A percentile compares a stretch with the other conserved stretches of the same genome.
phyloP scores from a whole-genome alignment of 2,329 filamentous ascomycete species.

The Claviceps digitariae region DNA sequence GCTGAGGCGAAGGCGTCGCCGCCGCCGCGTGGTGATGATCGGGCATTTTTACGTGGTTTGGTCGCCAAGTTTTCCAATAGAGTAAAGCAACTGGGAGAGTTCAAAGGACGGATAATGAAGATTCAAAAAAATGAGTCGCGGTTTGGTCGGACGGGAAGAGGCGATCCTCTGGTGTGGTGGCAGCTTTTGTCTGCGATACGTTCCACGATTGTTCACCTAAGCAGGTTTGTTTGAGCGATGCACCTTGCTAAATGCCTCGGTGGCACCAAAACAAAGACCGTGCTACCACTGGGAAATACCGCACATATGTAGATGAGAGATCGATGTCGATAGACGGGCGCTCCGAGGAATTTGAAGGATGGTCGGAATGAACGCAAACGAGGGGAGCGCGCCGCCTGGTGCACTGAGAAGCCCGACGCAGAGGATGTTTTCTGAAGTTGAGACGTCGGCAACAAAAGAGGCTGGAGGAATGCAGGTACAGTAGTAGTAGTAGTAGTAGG shows the following conservation, averaged over 20 bases:
- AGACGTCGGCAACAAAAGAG: not conserved
- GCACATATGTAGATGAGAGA: not conserved
- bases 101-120: not conserved
- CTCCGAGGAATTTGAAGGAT: not conserved
- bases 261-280: not conserved
- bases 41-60: conserved; percentile 10
- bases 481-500: no score
- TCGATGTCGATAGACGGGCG: no score
- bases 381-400: not conserved
- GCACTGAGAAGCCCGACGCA: not conserved
- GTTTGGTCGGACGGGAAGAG: not conserved
- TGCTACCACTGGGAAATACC: not conserved
- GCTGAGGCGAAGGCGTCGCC: conserved; percentile 37
- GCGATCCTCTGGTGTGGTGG: not conserved
- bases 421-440: not conserved
- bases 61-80: not conserved
- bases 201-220: conserved; percentile 7
- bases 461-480: not conserved
- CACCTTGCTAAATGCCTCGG: not conserved
- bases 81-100: not conserved
- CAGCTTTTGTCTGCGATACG: conserved; percentile 4
- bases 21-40: conserved; percentile 13
- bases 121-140: not conserved
- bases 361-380: not conserved
- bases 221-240: not conserved